A percentile compares a stretch with the other conserved stretches of the same genome.
phyloP scores from a whole-genome alignment of 2,329 filamentous ascomycete species.

The Colletotrichum godetiae region DNA sequence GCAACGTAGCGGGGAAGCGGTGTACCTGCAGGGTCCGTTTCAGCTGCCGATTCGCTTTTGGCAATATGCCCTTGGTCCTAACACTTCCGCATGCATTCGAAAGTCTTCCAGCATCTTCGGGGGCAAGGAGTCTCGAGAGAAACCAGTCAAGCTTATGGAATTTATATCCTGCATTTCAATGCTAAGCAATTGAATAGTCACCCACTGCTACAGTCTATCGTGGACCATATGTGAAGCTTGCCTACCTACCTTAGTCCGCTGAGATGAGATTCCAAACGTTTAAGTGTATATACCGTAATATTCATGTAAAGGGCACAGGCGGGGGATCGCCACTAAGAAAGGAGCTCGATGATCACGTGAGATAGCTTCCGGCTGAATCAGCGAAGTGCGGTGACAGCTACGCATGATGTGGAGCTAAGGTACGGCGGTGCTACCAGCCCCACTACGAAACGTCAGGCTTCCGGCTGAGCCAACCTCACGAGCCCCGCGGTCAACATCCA shows the following conservation, averaged over 20 bases:
- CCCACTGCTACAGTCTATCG: not conserved
- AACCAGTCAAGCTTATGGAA: not conserved
- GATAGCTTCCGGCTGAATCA: conserved; percentile 11
- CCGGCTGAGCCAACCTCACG: conserved; percentile 41
- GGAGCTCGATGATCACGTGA: conserved; percentile 18
- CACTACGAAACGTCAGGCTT: conserved; percentile 48
- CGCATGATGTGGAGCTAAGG: conserved; percentile 16
- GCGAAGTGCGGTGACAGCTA: conserved; percentile 22
- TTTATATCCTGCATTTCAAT: not conserved
- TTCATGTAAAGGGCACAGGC: conserved; percentile 18
- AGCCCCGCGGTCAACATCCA: conserved; percentile 35
- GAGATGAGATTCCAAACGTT: no score
- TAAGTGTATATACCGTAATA: not conserved
- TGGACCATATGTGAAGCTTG: not conserved
- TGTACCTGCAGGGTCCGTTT: conserved; percentile 36
- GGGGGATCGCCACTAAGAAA: conserved; percentile 24
- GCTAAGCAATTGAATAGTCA: not conserved
- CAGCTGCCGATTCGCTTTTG: conserved; percentile 33
- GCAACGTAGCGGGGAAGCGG: conserved; percentile 34
- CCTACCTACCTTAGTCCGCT: no score
- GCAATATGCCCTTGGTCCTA: conserved; percentile 11
- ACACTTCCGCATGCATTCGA: conserved; percentile 17
- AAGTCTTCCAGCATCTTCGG: conserved; percentile 12
- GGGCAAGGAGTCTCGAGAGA: not conserved
- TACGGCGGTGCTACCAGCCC: conserved; percentile 40